Conservation (phyloP, 2,329 filamentous ascomycete genomes). For the Colletotrichum sp. region DNA sequence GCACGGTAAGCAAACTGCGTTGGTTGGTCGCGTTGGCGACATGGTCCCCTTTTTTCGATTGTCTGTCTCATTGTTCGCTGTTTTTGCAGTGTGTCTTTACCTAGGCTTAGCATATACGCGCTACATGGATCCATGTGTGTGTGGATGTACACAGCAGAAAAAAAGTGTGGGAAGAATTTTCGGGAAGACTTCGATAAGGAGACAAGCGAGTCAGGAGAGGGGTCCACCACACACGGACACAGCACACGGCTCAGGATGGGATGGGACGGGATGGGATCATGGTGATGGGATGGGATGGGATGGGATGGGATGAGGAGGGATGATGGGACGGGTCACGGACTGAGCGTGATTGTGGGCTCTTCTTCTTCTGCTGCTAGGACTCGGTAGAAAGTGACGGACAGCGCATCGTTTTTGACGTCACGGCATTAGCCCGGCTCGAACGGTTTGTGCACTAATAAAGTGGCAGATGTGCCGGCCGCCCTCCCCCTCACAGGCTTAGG, state of each 20-base stretch:
- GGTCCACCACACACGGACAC: background rate
- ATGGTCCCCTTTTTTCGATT: background rate
- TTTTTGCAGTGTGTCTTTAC: background rate
- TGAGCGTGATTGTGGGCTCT: slow-evolving; percentile 2
- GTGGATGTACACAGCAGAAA: background rate
- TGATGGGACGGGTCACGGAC: background rate
- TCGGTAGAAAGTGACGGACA: background rate
- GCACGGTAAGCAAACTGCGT: background rate
- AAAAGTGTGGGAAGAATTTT: slow-evolving; percentile 12
- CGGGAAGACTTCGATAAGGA: slow-evolving; percentile 16
- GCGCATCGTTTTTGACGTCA: slow-evolving; percentile 12
- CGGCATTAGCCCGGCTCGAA: slow-evolving; percentile 4
- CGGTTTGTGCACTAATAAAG: background rate
- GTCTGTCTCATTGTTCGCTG: background rate
- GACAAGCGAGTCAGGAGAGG: slow-evolving; percentile 18
- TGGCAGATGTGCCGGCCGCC: background rate
- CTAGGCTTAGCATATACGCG: background rate
- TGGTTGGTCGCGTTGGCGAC: background rate
- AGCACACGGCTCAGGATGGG: background rate
- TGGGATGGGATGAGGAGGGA: background rate
- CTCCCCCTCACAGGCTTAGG: no score
- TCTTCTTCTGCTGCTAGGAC: background rate
- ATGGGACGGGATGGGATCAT: background rate
- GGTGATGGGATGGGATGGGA: background rate
- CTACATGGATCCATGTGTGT: background rate